Base-by-base conservation (phyloP, 345 rosid species). In the Lumnitzera littorea region DNA sequence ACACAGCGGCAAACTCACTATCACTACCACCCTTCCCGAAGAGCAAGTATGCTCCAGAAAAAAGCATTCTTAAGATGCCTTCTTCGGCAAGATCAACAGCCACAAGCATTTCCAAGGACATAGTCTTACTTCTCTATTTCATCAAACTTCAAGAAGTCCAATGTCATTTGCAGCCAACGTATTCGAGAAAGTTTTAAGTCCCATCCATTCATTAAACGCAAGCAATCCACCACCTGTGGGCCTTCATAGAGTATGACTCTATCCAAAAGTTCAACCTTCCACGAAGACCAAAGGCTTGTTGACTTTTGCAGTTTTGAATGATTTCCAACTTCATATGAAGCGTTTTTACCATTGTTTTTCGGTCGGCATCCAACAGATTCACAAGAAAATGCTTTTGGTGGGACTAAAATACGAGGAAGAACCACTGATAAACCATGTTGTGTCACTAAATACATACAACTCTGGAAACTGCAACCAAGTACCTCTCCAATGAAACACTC, bases 151-250 rank as follows among this genome's bases (percentile, higher is more conserved):
- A 94, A 68, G 84, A 81, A 86, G 75, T 80, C 81, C 82, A 94
- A 73, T 47, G 96, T 87, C 75, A 88, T 65, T 67, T 94, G 95
- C 70, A 94, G 75, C 67, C 80, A 82, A 53, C 91, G 95, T 70
- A 84, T 64, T 72, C 91, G 88, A 69, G 96, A 80, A 65, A 82
- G 57, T 79, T 79, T 87, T 58, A 79, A 62, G 80, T 82, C 87
- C 99, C 99, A 94, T 48, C 96, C 99, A 77, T 94, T 94, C 72
- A 83, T 79, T 79, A 73, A 70, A 73, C 95, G 88, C 56, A 94
- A 55, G 58, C 62, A 76, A 70, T 90, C 99, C 58, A 95, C 91
- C 75, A 75, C 89, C 78, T 84, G 81, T 57, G 90, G 90, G 68
- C 97, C 87, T 78, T 94, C 99, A 68, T 79, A 81, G 70, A 94